phyloP scores from a whole-genome alignment of 495 filamentous ascomycete genomes.

The Stereocaulon alpinum region DNA sequence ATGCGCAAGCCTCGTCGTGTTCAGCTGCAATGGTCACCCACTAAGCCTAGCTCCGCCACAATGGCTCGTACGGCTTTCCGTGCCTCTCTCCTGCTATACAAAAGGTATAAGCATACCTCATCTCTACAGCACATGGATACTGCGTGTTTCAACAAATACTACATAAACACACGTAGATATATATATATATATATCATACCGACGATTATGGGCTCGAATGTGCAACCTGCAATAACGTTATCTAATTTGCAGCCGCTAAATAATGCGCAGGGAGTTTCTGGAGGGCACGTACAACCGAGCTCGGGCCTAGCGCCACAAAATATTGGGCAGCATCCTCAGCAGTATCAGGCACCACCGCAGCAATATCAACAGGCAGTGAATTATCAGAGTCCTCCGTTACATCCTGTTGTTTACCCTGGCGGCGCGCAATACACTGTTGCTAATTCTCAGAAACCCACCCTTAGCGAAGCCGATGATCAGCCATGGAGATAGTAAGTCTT shows the following conservation, averaged over 20 bases:
- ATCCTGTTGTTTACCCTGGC: background rate
- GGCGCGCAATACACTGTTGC: background rate
- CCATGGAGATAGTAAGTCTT: conserved; percentile 26
- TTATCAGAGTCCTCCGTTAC: background rate
- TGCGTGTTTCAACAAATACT: background rate
- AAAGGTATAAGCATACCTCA: background rate
- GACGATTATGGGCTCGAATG: too few species aligned
- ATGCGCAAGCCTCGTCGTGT: background rate
- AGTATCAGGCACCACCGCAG: background rate
- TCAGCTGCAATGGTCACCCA: background rate
- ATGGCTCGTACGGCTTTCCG: background rate
- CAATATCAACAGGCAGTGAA: background rate
- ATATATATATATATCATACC: too few species aligned
- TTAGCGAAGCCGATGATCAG: background rate
- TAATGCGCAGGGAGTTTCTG: background rate
- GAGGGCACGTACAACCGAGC: background rate
- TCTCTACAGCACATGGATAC: background rate
- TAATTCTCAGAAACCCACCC: background rate
- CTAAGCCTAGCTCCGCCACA: background rate
- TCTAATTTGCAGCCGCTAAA: background rate
- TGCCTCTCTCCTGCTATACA: background rate
- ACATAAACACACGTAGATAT: background rate
- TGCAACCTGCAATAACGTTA: background rate
- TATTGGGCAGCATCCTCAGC: conserved; percentile 4
- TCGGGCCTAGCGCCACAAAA: background rate